phyloP scores from a whole-genome alignment of 192 early-diverging fungal species.

The Rhizophlyctis rosea region DNA sequence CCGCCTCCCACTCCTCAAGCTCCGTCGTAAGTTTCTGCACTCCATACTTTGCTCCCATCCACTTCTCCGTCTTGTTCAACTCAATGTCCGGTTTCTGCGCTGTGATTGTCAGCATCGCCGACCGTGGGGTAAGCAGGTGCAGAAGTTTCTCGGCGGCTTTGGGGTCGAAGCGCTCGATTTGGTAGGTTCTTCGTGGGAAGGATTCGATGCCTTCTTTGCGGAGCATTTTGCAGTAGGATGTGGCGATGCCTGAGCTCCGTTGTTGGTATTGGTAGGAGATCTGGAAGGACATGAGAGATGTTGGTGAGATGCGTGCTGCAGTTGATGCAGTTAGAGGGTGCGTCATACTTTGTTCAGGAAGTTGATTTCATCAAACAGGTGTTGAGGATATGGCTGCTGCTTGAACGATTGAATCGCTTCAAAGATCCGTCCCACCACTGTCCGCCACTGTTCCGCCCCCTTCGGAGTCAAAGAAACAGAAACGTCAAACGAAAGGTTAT shows the following conservation, averaged over 20 bases:
- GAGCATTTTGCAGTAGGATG: constrained; percentile 19
- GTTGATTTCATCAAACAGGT: constrained; percentile 37
- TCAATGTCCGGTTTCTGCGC: constrained; percentile 10
- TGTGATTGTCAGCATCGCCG: constrained; percentile 19
- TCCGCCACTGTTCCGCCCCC: constrained; percentile 24
- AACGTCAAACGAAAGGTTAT: constrained; percentile 35
- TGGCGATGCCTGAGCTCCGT: constrained; percentile 21
- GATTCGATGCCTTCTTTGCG: constrained; percentile 34
- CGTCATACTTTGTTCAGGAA: constrained; percentile 26
- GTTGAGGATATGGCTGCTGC: constrained; percentile 21
- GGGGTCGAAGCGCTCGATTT: constrained; percentile 26
- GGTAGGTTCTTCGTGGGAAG: constrained; percentile 28
- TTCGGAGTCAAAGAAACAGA: constrained; percentile 34
- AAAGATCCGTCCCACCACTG: constrained; percentile 23
- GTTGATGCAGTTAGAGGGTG: too few species aligned
- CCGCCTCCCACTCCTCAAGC: background rate
- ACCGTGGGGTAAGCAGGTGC: constrained; percentile 14
- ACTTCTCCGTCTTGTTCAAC: constrained; percentile 32
- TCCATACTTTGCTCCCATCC: constrained; percentile 41
- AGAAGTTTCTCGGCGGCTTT: constrained; percentile 12
- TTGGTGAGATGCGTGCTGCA: too few species aligned
- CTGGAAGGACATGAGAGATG: too few species aligned
- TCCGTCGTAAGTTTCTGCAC: constrained; percentile 9
- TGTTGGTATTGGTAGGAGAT: constrained; percentile 40
- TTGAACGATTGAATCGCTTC: constrained; percentile 12